Percentiles rank a stretch among this genome's conserved stretches.
These are phyloP conservation scores for Rhynchospora breviuscula DNA, from an alignment of 176 grass and related monocot genomes.

Conservation along the genomic window DNA sequence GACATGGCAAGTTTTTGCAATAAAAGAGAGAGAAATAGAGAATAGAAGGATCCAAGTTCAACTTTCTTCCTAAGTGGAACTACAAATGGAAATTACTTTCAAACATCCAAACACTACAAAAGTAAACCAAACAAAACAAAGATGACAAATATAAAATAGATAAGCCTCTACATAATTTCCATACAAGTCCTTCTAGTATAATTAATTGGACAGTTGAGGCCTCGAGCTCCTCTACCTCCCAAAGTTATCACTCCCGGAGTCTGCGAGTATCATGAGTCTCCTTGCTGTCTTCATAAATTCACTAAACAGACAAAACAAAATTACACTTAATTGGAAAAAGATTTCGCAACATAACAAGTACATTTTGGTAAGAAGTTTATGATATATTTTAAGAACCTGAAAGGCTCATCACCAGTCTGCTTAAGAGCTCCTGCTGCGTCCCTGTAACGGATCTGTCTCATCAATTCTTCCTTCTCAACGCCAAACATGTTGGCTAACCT, in stretches of 20 bases:
- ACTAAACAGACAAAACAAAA: slow-evolving; percentile 27
- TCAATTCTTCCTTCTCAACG: slow-evolving; percentile 69
- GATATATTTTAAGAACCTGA: slow-evolving; percentile 56
- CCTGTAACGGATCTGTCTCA: slow-evolving; percentile 74
- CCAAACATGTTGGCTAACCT: slow-evolving; percentile 80
- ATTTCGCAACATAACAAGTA: slow-evolving; percentile 5
- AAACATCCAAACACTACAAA: neutral
- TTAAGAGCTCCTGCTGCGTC: slow-evolving; percentile 70
- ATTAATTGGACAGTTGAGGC: neutral
- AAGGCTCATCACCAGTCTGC: slow-evolving; percentile 81
- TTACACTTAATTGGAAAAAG: neutral
- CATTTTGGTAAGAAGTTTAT: neutral
- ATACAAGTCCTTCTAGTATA: neutral
- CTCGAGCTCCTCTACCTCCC: slow-evolving; percentile 39
- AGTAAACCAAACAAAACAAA: neutral
- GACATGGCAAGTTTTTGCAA: neutral
- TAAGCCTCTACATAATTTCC: neutral
- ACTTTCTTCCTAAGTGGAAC: neutral
- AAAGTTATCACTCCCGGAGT: slow-evolving; percentile 37
- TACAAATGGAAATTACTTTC: neutral
- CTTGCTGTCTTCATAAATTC: slow-evolving; percentile 74
- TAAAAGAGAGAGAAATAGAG: neutral
- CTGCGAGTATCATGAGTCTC: slow-evolving; percentile 72
- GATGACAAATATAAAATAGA: neutral
- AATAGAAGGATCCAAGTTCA: neutral